These are phyloP conservation scores for Entamoeba histolytica DNA, from an alignment of 208 protist genomes.

Conservation along the genomic window DNA sequence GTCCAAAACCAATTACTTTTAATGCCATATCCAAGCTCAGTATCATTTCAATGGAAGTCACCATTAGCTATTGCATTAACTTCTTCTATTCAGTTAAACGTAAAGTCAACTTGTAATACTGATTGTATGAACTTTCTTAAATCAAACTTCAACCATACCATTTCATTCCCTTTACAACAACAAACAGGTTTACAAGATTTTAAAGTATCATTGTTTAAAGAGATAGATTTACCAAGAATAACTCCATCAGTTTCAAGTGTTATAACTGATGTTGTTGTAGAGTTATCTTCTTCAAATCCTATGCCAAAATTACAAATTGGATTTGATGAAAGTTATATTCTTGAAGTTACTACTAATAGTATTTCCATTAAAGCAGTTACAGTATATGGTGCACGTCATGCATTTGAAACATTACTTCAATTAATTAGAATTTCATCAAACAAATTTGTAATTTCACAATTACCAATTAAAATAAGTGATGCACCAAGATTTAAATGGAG, in stretches of 20 bases:
- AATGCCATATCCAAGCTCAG: neutral
- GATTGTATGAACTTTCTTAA: neutral
- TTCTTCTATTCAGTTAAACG: neutral
- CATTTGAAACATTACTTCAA: slow-evolving; percentile 16
- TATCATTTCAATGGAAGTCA: neutral
- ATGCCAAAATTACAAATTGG: neutral
- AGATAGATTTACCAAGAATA: neutral
- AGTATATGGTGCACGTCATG: neutral
- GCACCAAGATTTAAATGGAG: slow-evolving; percentile 36
- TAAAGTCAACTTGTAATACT: neutral
- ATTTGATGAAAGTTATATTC: neutral
- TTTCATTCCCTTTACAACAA: neutral
- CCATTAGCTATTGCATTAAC: neutral
- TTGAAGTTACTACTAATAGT: neutral
- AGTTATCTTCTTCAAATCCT: neutral
- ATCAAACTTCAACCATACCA: neutral
- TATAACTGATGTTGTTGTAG: neutral
- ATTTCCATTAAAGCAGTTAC: neutral
- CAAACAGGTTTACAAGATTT: neutral
- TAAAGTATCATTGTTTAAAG: neutral
- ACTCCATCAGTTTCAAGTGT: neutral
- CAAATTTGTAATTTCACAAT: neutral
- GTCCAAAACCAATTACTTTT: neutral
- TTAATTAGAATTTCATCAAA: neutral
- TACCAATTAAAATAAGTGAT: slow-evolving; percentile 27